phyloP scores from a whole-genome alignment of 169 alveolate species.

The Ichthyophthirius multifiliis region DNA sequence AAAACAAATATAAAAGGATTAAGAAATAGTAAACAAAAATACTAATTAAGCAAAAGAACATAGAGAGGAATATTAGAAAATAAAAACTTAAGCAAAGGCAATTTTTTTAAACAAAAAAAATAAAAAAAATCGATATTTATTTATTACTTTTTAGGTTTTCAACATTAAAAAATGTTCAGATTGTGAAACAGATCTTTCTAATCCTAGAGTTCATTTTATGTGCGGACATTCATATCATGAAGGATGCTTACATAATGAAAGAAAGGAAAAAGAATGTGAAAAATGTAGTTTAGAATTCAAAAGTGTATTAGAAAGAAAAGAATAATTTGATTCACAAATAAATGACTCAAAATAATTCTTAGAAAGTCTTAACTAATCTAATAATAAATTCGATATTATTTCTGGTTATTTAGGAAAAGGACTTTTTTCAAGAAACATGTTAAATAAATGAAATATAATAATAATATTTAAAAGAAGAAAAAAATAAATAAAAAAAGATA shows the following conservation, averaged over 20 bases:
- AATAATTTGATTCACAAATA: constrained; percentile 37
- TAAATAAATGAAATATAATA: no score
- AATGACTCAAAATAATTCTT: constrained; percentile 44
- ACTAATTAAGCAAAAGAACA: constrained; percentile 38
- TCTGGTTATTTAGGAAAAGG: constrained; percentile 63
- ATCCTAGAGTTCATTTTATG: constrained; percentile 70
- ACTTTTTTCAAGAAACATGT: no score
- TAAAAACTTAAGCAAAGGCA: constrained; percentile 47
- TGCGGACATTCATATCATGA: constrained; percentile 74
- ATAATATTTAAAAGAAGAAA: no score
- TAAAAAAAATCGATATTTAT: no score
- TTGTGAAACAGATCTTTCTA: constrained; percentile 45
- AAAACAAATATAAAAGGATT: constrained; percentile 42
- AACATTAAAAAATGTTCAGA: constrained; percentile 39
- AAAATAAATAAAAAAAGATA: no score
- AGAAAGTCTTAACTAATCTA: constrained; percentile 37
- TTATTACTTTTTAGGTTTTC: neutral
- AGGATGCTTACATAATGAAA: constrained; percentile 47
- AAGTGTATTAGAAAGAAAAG: constrained; percentile 37
- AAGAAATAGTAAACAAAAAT: constrained; percentile 49
- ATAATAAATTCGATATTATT: constrained; percentile 54
- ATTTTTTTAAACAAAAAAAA: neutral
- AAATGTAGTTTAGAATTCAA: constrained; percentile 33
- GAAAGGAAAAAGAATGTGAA: constrained; percentile 30
- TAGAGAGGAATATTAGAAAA: constrained; percentile 50